Evolutionary conservation across 2,329 filamentous ascomycete genomes (phyloP), one percentile per base, ranked within the genome.

Genomic region (Colletotrichum melonis): DNA sequence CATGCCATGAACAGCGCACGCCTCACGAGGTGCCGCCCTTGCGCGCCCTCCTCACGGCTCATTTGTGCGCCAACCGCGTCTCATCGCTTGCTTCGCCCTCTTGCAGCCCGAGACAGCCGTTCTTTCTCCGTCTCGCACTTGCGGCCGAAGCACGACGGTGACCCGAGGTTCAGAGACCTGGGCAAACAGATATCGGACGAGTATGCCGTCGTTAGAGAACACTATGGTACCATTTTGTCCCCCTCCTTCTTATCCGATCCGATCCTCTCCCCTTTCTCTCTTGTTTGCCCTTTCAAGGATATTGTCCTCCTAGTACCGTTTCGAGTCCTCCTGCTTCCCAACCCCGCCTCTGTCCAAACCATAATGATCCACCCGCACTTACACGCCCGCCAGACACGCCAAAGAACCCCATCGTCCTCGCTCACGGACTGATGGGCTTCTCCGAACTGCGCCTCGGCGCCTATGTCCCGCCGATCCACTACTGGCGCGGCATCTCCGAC

Each of bases 381-480:
- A 63, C 42, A 38, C 30, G 30, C 38, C n/a, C 38, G 3, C 72
- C 72, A 90, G 88, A 85, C 54, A 87, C 88, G 4, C 90, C 91
- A 2, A 89, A 88, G 76, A 78, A 92, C 75, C 90, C 91, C 57
- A 88, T 93, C 67, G 90, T 92, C 67, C 88, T 93, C 42, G 90
- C 91, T 65, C 91, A 92, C 78, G 91, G 91, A 69, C 84, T 93
- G 62, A 83, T 92, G 64, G 91, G 91, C 77, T 93, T 92, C 79
- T 86, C 89, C 49, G 87, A 91, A 78, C 83, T 92, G 26, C 84
- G 82, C 46, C 78, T 91, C 19, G 84, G 84, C 14, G 84, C 86
- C 1, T 84, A 84, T 76, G 82, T 92, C 3, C 90, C 90, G 0
- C 80, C 87, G 2, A 85, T 92, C 46, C 86, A 89, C 58, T 92